Percentiles rank a stretch among this genome's conserved stretches.
Conservation (phyloP, 257 asterid genomes). For the Solanum clarkiae region DNA sequence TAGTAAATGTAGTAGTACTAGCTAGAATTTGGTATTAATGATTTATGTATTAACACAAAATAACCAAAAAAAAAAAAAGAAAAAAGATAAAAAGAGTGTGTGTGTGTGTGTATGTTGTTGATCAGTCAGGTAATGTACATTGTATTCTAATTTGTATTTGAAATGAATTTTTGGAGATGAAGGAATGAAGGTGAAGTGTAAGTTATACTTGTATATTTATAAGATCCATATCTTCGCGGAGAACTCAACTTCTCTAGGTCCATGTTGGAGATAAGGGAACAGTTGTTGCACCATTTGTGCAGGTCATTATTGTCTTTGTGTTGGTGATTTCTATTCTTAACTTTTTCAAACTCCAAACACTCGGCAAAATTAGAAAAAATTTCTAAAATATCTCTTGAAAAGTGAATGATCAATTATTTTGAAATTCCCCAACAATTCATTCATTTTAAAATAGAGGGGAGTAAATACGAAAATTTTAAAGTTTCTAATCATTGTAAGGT, state of each 20-base stretch:
- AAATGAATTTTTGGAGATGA: neutral
- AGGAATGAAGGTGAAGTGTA: neutral
- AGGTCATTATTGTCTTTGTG: neutral
- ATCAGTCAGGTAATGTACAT: neutral
- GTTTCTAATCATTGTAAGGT: too few species aligned
- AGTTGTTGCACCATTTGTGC: neutral
- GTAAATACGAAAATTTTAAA: too few species aligned
- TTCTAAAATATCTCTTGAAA: too few species aligned
- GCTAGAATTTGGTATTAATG: neutral
- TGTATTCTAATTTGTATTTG: neutral
- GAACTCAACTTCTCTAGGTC: neutral
- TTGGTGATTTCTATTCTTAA: neutral
- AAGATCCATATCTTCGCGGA: neutral
- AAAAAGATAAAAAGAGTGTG: too few species aligned
- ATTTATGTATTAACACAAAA: neutral
- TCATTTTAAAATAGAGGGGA: too few species aligned
- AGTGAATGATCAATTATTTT: too few species aligned
- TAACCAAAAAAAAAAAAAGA: neutral
- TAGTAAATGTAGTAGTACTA: neutral
- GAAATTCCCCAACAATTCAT: too few species aligned
- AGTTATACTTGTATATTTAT: neutral
- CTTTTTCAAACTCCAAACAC: too few species aligned
- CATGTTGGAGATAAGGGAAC: neutral
- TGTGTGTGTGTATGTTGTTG: neutral
- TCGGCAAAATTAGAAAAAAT: too few species aligned